Evolutionary conservation across 1,284 basidiomycete species (phyloP), one percentile per base, ranked within the genome.

Genomic region (Exobasidium rhododendri): DNA sequence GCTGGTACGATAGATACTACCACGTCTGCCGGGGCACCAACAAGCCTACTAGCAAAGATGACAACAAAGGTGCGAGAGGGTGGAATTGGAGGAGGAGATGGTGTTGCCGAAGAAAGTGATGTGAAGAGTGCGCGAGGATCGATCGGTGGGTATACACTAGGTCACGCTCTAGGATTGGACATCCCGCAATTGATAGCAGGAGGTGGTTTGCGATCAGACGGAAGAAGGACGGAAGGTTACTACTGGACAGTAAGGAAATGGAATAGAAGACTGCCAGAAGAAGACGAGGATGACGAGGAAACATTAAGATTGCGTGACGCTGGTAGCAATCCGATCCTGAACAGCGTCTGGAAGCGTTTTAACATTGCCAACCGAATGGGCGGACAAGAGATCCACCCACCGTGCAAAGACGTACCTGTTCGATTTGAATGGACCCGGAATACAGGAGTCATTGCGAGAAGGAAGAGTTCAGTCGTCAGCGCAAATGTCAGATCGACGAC

Each of bases 371-470:
- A 72, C 50, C 64, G 74, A 7, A 62, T 63, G 62, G 73, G 69
- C 4, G 69, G 68, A 13, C 58, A 58, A 22, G 70, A 71, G 54
- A 24, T 52, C 0, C 71, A 72, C 49, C 75, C 75, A 2, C 67
- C 70, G 6, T 57, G 65, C 1, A 52, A 59, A 24, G 53, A 67
- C 35, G 63, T 79, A 3, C 59, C 66, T 0, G 60, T 77, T 5
- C 68, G 71, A 11, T 71, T 79, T 61, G 77, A 79, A 51, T 79
- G 77, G 77, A 68, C 73, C n/a, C 30, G 50, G n/a, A 57, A 57
- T 11, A 17, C 7, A 35, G 20, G 13, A 17, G 24, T 45, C n/a
- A 40, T 11, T 3, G 65, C 14, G 24, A 13, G 43, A 2, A 24
- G 20, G 26, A 50, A 32, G 35, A 20, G 62, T 44, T 3, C 29